These are phyloP conservation scores for Meyerozyma athensensis DNA, from an alignment of 1,139 yeast genomes.

Conservation along the genomic window DNA sequence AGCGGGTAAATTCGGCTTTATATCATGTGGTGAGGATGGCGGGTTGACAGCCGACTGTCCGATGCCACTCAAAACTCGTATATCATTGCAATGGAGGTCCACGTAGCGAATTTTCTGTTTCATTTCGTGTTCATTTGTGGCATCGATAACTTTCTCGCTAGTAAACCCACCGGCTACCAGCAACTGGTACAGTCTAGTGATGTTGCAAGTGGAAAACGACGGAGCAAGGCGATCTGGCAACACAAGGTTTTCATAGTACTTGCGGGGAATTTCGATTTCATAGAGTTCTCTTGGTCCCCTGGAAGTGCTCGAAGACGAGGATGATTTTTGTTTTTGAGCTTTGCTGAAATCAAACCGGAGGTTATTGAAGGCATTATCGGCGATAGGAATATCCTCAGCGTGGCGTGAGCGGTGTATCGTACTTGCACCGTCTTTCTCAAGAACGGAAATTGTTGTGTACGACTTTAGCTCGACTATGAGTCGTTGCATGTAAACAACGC, in stretches of 20 bases:
- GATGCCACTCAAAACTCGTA: constrained; percentile 42
- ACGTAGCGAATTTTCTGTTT: constrained; percentile 22
- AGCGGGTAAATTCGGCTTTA: too few relatives aligned
- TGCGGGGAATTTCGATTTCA: constrained; percentile 45
- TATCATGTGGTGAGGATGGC: constrained; percentile 2
- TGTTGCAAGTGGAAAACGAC: constrained; percentile 54
- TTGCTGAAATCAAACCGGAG: constrained; percentile 38
- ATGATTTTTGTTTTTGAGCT: constrained; percentile 23
- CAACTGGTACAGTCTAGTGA: constrained; percentile 44
- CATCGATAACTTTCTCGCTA: constrained; percentile 22
- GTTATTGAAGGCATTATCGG: constrained; percentile 31
- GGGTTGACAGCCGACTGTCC: constrained; percentile 14
- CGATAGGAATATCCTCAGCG: constrained; percentile 24
- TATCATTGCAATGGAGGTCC: constrained; percentile 32
- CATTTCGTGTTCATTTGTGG: constrained; percentile 16
- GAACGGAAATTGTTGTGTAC: constrained; percentile 30
- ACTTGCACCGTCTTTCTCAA: constrained; percentile 26
- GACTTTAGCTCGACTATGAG: constrained; percentile 31
- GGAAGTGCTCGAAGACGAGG: constrained; percentile 21
- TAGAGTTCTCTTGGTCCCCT: constrained; percentile 18
- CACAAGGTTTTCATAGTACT: constrained; percentile 34
- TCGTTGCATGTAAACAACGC: constrained; percentile 39
- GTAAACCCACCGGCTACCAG: constrained; percentile 44
- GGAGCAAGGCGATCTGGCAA: constrained; percentile 52
- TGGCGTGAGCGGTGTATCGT: constrained; percentile 27